phyloP scores from a whole-genome alignment of 1,284 basidiomycete genomes.

The Malassezia furfur region DNA sequence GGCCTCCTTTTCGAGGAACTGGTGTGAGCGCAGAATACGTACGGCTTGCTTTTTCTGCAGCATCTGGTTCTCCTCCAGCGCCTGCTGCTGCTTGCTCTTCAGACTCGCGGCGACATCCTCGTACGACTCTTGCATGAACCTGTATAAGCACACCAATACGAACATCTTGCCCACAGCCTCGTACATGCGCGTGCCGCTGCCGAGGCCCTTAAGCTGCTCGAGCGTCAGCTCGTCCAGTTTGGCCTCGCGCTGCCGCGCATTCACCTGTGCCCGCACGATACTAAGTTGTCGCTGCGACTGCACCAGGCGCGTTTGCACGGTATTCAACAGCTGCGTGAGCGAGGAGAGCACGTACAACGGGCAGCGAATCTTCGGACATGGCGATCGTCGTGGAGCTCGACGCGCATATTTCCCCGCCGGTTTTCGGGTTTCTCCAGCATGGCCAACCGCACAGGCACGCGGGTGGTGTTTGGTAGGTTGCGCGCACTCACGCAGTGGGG shows the following conservation, averaged over 20 bases:
- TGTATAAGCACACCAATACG: constrained; percentile 5
- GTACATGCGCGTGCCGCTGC: constrained; percentile 9
- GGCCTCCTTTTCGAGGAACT: constrained; percentile 18
- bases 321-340: constrained; percentile 13
- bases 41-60: constrained; percentile 16
- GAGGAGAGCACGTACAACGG: background rate
- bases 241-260: constrained; percentile 12
- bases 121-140: constrained; percentile 15
- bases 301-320: constrained; percentile 11
- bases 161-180: constrained; percentile 19
- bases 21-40: background rate
- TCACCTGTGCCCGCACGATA: constrained; percentile 16
- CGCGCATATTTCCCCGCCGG: background rate
- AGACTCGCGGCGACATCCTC: background rate
- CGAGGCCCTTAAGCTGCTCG: constrained; percentile 14
- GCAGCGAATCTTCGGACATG: constrained; percentile 11
- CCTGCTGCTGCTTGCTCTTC: constrained; percentile 1
- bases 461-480: constrained; percentile 21
- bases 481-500: constrained; percentile 26
- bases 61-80: constrained; percentile 15
- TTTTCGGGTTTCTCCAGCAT: background rate
- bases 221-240: constrained; percentile 13
- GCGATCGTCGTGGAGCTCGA: background rate
- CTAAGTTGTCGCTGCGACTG: constrained; percentile 15
- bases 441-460: constrained; percentile 15